Conservation (phyloP, 768 basidiomycete species). For the Coprinellus aureogranulatus region DNA sequence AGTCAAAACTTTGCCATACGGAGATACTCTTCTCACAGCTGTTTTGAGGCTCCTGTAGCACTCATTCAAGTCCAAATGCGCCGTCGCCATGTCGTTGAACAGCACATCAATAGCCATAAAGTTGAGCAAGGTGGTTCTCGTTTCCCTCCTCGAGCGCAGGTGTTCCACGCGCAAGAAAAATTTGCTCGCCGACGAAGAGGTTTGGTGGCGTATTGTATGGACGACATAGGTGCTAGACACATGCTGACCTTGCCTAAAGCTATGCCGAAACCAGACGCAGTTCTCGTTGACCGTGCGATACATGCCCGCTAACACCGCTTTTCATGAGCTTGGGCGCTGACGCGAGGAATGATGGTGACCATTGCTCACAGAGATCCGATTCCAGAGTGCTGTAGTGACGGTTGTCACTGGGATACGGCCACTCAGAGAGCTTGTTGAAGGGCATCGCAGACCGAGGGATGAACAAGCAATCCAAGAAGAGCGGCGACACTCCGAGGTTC, state of each 20-base stretch:
- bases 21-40: background rate
- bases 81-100: background rate
- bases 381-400: too few relatives aligned
- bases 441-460: background rate
- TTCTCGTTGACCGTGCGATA: background rate
- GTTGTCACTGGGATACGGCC: background rate
- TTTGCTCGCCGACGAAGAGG: too few relatives aligned
- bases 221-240: background rate
- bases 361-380: too few relatives aligned
- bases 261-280: background rate
- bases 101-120: background rate
- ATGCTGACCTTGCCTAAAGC: background rate
- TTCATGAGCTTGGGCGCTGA: too few relatives aligned
- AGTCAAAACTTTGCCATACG: background rate
- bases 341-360: too few relatives aligned
- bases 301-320: background rate
- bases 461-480: background rate
- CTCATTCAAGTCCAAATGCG: background rate
- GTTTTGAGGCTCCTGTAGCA: background rate
- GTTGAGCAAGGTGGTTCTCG: background rate
- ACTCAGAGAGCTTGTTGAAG: background rate
- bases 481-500: background rate
- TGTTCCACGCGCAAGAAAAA: background rate
- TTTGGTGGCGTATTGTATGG: too few relatives aligned
- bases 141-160: background rate